These are phyloP conservation scores for Takashimella koratensis DNA, from an alignment of 1,284 basidiomycete species.

Conservation along the genomic window DNA sequence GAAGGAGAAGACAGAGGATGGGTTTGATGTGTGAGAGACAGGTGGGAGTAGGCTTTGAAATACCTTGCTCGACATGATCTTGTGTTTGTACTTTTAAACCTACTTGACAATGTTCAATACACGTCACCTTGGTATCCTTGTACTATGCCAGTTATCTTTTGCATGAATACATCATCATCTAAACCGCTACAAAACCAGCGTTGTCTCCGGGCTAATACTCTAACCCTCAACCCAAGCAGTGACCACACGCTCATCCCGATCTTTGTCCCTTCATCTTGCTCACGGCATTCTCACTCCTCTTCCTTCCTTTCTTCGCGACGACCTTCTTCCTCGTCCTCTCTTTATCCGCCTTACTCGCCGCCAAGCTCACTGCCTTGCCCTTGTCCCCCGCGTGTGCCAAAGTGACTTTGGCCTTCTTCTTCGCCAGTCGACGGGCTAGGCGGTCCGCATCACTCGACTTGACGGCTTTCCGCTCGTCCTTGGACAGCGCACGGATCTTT, in stretches of 20 bases:
- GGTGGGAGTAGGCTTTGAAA: too few relatives aligned
- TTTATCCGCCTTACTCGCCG: conserved; percentile 28
- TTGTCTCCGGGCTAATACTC: too few relatives aligned
- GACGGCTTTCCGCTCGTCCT: conserved; percentile 75
- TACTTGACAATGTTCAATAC: too few relatives aligned
- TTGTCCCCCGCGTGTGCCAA: conserved; percentile 64
- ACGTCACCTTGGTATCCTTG: too few relatives aligned
- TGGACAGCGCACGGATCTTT: conserved; percentile 69
- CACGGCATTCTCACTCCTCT: conserved; percentile 42
- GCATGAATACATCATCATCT: too few relatives aligned
- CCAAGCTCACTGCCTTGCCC: conserved; percentile 35
- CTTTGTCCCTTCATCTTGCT: conserved; percentile 47
- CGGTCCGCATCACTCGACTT: conserved; percentile 75
- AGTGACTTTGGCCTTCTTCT: conserved; percentile 63
- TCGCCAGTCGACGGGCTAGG: conserved; percentile 74
- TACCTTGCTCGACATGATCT: too few relatives aligned
- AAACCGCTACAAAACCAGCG: too few relatives aligned
- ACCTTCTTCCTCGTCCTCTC: conserved; percentile 28
- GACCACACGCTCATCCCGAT: too few relatives aligned
- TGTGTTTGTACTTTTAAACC: too few relatives aligned
- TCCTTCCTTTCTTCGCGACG: conserved; percentile 45
- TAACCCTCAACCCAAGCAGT: too few relatives aligned
- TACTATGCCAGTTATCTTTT: too few relatives aligned
- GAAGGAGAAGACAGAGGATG: background rate
- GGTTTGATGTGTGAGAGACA: too few relatives aligned